phyloP scores from a whole-genome alignment of 345 rosid species.

The Populus davidiana region DNA sequence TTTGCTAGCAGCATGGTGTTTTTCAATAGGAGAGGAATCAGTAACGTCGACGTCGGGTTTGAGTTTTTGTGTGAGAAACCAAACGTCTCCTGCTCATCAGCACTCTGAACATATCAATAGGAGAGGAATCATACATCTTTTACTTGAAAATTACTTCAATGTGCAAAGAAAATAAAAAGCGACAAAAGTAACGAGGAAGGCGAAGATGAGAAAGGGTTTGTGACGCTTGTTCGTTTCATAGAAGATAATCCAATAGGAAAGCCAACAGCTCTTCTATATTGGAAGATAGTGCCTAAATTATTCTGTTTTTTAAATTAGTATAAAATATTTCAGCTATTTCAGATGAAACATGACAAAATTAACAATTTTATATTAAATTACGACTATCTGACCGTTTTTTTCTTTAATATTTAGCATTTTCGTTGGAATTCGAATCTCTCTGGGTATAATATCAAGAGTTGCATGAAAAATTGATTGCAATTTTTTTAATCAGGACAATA shows the following conservation, averaged over 20 bases:
- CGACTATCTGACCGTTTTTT: too few species aligned
- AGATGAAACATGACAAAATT: too few species aligned
- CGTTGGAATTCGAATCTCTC: neutral
- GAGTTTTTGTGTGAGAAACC: conserved; percentile 37
- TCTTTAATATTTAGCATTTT: too few species aligned
- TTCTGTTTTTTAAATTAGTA: too few species aligned
- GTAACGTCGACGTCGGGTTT: conserved; percentile 36
- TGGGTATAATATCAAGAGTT: neutral
- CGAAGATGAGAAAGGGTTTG: conserved; percentile 39
- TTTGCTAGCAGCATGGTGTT: conserved; percentile 64
- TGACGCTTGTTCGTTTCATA: conserved; percentile 54
- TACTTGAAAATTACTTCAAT: neutral
- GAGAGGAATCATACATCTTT: neutral
- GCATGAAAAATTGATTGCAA: neutral
- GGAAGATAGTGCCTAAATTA: conserved; percentile 67
- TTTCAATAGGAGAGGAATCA: conserved; percentile 81
- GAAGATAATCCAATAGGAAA: conserved; percentile 61
- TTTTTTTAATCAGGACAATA: neutral
- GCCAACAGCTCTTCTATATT: conserved; percentile 77
- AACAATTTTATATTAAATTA: too few species aligned
- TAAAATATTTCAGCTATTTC: too few species aligned
- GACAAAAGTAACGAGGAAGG: conserved; percentile 21
- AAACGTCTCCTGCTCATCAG: conserved; percentile 42
- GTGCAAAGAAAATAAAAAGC: neutral
- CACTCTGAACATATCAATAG: conserved; percentile 19